Evolutionary conservation across 768 basidiomycete species (phyloP), one percentile per base, ranked within the genome.

Genomic region (Dendrothele bispora): DNA sequence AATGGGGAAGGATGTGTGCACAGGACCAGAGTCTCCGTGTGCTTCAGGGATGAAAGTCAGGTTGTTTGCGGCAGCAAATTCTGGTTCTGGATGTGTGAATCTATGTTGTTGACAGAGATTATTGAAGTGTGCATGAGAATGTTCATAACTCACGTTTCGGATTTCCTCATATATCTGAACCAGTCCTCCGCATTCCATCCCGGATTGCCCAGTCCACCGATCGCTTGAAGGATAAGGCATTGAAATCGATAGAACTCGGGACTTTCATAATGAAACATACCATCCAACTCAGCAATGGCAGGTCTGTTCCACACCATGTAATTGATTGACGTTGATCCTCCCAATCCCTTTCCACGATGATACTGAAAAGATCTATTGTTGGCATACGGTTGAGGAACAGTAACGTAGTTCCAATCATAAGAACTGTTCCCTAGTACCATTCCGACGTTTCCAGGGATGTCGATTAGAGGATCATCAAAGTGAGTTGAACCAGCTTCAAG

Each of bases 131-230:
- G n/a, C n/a, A n/a, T n/a, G n/a, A n/a, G n/a, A n/a, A n/a, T n/a
- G n/a, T n/a, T n/a, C n/a, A n/a, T n/a, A n/a, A n/a, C n/a, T n/a
- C n/a, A n/a, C n/a, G n/a, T n/a, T n/a, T n/a, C n/a, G n/a, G n/a
- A n/a, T n/a, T n/a, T n/a, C n/a, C n/a, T n/a, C n/a, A n/a, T n/a
- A n/a, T n/a, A n/a, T n/a, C n/a, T n/a, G n/a, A n/a, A n/a, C n/a
- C n/a, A 73, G 18, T 70, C 65, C 0, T 64, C 55, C 75, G 74
- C 80, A 52, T 78, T 79, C 79, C 79, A 82, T 5, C 78, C 79
- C 1, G 67, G 65, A 48, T 80, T 80, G 5, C 79, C 79, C 15
- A 82, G 63, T 43, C 64, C 62, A 53, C 79, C 78, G 38, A 73
- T 61, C 5, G 46, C 53, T 54, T 36, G 34, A 42, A 66, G 61